phyloP scores from a whole-genome alignment of 108 stramenopile species.

The Cyclostephanos invisitatus region DNA sequence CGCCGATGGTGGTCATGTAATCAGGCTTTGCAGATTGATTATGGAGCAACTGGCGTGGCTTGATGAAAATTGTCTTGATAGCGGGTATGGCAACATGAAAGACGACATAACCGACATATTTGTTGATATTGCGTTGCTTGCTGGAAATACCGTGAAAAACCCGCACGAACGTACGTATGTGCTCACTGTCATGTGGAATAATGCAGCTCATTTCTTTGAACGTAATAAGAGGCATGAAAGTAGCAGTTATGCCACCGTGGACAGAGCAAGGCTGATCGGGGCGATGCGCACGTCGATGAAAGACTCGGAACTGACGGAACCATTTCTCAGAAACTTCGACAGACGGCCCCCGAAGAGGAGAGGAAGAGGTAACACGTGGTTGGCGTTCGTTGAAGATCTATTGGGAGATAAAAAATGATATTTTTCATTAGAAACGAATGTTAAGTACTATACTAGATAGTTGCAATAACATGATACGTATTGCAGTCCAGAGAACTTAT shows the following conservation, averaged over 20 bases:
- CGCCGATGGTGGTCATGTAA: constrained; percentile 36
- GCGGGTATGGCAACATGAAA: neutral
- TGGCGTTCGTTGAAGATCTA: constrained; percentile 2
- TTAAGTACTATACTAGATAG: no score
- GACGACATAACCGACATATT: constrained; percentile 31
- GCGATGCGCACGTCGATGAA: constrained; percentile 31
- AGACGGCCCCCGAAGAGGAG: neutral
- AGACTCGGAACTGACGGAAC: constrained; percentile 4
- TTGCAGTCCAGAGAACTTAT: no score
- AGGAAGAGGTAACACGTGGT: constrained; percentile 1
- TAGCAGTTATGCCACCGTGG: constrained; percentile 33
- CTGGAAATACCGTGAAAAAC: constrained; percentile 14
- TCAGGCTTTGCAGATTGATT: constrained; percentile 37
- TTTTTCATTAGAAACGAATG: no score
- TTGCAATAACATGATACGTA: no score
- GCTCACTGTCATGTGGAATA: constrained; percentile 31
- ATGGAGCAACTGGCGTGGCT: constrained; percentile 42
- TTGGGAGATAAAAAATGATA: neutral
- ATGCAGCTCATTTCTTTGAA: constrained; percentile 39
- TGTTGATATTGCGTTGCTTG: constrained; percentile 18
- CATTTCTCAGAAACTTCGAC: neutral
- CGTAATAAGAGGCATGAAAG: constrained; percentile 2
- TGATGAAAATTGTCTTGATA: constrained; percentile 6
- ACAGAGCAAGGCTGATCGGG: constrained; percentile 34
- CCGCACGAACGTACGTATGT: constrained; percentile 32